Percentiles rank a stretch among this genome's conserved stretches.
Conservation (phyloP, 73 alveolate species). For the Diophrys appendiculata region DNA sequence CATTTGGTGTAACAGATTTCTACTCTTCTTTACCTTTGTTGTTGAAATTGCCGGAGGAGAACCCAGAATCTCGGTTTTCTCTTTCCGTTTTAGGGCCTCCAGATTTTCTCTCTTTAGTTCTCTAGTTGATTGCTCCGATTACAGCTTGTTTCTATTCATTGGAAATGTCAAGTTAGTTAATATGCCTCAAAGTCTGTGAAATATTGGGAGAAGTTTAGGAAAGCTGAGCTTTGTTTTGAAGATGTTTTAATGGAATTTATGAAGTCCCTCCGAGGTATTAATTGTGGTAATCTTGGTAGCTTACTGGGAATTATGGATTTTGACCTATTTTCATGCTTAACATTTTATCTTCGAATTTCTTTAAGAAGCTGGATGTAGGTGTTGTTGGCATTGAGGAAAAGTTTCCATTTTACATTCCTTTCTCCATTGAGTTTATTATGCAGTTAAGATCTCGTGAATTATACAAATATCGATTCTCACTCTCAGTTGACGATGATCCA, state of each 20-base stretch:
- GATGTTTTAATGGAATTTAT: not conserved
- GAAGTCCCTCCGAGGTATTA: not conserved
- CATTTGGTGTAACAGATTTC: not conserved
- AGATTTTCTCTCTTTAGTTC: not conserved
- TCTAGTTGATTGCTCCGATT: not conserved
- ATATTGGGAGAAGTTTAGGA: slow-evolving; percentile 55
- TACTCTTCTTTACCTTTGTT: not conserved
- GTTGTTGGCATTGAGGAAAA: slow-evolving; percentile 1
- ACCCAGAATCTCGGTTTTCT: not conserved
- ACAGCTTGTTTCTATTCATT: not conserved
- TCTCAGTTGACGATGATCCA: not conserved
- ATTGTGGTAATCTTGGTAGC: not conserved
- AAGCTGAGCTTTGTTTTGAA: slow-evolving; percentile 21
- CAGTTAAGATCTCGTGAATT: slow-evolving; percentile 47
- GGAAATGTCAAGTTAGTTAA: not conserved
- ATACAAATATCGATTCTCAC: slow-evolving; percentile 18
- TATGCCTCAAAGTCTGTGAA: slow-evolving; percentile 28
- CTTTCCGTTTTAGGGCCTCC: not conserved
- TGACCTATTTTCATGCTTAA: slow-evolving; percentile 11
- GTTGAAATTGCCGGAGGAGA: not conserved
- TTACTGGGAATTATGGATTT: not conserved
- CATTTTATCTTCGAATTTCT: slow-evolving; percentile 57
- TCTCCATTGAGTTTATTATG: slow-evolving; percentile 49
- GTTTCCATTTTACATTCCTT: slow-evolving; percentile 9
- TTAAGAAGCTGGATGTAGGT: slow-evolving; percentile 43